Conservation (phyloP, 1,284 basidiomycete species). For the Ganoderma multipileum region DNA sequence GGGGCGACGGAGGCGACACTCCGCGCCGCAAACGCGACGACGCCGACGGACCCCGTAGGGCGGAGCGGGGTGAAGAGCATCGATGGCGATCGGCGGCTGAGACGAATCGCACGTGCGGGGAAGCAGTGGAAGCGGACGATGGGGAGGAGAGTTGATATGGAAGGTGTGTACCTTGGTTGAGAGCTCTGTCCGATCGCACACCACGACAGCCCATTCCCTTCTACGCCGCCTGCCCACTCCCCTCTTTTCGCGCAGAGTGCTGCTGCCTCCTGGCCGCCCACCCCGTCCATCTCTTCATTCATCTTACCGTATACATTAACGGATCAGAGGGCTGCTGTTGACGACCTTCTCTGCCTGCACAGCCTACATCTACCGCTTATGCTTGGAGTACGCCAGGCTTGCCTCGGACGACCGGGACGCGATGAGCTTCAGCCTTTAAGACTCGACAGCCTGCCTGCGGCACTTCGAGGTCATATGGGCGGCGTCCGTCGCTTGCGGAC, state of each 20-base stretch:
- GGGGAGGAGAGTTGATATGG: constrained; percentile 87
- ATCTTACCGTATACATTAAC: neutral
- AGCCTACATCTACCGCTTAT: constrained; percentile 89
- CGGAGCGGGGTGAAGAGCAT: constrained; percentile 44
- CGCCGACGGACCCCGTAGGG: constrained; percentile 35
- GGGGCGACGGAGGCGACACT: constrained; percentile 74
- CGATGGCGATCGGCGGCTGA: constrained; percentile 78
- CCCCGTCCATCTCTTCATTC: constrained; percentile 16
- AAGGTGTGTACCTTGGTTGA: constrained; percentile 62
- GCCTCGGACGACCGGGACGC: constrained; percentile 84
- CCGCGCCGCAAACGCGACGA: constrained; percentile 58
- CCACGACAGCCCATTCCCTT: constrained; percentile 2
- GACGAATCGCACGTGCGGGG: constrained; percentile 86
- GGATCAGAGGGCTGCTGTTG: constrained; percentile 17
- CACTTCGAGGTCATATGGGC: neutral
- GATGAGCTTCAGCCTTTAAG: constrained; percentile 31
- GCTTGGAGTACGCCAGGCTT: constrained; percentile 88
- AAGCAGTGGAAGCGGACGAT: constrained; percentile 89
- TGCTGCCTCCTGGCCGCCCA: constrained; percentile 10
- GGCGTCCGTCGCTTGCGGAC: neutral
- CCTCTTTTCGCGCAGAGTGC: constrained; percentile 12
- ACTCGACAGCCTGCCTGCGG: neutral
- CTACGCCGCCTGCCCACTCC: constrained; percentile 2
- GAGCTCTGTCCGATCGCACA: neutral
- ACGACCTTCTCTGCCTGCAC: constrained; percentile 27